These are phyloP conservation scores for Ogataea nonfermentans DNA, from an alignment of 805 yeast species.

Conservation along the genomic window DNA sequence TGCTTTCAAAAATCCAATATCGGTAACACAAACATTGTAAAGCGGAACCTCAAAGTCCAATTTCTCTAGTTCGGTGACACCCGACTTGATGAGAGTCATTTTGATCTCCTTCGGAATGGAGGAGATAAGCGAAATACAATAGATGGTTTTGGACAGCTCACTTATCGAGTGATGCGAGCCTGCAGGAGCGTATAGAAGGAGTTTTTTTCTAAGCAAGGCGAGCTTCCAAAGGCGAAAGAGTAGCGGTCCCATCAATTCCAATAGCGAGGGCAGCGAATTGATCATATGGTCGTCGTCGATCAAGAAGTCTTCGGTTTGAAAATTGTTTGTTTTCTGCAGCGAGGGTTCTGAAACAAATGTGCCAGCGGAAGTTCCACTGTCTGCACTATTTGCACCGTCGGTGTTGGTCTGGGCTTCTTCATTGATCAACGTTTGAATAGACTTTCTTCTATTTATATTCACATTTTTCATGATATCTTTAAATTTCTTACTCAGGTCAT, in stretches of 20 bases:
- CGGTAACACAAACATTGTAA: slow-evolving; percentile 64
- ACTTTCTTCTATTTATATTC: slow-evolving; percentile 20
- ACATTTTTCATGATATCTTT: slow-evolving; percentile 24
- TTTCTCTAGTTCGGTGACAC: slow-evolving; percentile 17
- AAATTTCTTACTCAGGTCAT: slow-evolving; percentile 25
- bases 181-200: slow-evolving; percentile 43
- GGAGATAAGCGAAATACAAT: slow-evolving; percentile 58
- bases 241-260: slow-evolving; percentile 60
- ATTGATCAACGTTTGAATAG: slow-evolving; percentile 22
- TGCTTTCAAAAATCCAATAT: slow-evolving; percentile 40
- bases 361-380: slow-evolving; percentile 21
- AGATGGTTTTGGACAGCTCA: slow-evolving; percentile 48
- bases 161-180: slow-evolving; percentile 32
- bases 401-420: slow-evolving; percentile 19
- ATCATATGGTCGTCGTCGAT: slow-evolving; percentile 42
- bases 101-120: slow-evolving; percentile 57
- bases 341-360: slow-evolving; percentile 20
- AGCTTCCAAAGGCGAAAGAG: slow-evolving; percentile 64
- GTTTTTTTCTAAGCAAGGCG: slow-evolving; percentile 53
- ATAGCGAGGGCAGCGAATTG: slow-evolving; percentile 42
- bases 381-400: slow-evolving; percentile 11
- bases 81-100: slow-evolving; percentile 29
- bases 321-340: slow-evolving; percentile 5
- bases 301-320: slow-evolving; percentile 11
- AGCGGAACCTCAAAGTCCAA: slow-evolving; percentile 45